Evolutionary conservation across 805 yeast genomes (phyloP).

Genomic region (Sugiyamaella qingdaonensis): DNA sequence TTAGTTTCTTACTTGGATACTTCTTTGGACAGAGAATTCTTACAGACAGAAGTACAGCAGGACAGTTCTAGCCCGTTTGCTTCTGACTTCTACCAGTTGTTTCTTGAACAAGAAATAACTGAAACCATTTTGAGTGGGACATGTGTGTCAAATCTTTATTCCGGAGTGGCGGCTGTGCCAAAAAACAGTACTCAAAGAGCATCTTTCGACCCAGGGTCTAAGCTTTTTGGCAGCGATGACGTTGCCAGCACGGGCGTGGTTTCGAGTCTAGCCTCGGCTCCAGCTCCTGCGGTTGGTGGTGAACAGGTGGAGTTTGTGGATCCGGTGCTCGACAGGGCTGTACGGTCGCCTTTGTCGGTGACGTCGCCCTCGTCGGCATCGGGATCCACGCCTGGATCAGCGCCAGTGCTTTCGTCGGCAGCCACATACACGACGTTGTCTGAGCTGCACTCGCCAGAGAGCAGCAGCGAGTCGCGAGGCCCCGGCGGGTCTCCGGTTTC

Average conservation of each 20-base stretch:
- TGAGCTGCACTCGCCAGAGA: constrained; percentile 6
- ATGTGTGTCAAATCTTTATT: not conserved
- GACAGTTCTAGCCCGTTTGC: constrained; percentile 1
- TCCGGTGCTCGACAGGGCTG: not conserved
- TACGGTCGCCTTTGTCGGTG: not conserved
- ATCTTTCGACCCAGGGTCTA: not conserved
- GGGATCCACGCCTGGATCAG: not conserved
- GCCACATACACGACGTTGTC: not conserved
- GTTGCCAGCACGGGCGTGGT: not conserved
- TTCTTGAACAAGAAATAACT: constrained; percentile 2
- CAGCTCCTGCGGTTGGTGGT: not conserved
- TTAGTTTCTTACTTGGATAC: constrained; percentile 6
- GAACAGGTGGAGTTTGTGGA: not conserved
- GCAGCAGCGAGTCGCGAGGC: not conserved
- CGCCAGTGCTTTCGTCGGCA: not conserved
- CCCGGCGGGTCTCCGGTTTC: not conserved
- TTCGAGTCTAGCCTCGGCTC: no score
- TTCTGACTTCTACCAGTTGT: constrained; percentile 6
- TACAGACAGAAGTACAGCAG: not conserved
- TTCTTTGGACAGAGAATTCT: constrained; percentile 7
- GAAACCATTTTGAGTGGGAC: not conserved
- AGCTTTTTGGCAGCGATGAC: not conserved
- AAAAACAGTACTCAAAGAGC: not conserved
- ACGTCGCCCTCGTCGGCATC: no score
- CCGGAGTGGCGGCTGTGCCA: not conserved